A percentile compares a stretch with the other conserved stretches of the same genome.
Conservation (phyloP, 371 early-diverging fungal species). For the Mortierella sp. region DNA sequence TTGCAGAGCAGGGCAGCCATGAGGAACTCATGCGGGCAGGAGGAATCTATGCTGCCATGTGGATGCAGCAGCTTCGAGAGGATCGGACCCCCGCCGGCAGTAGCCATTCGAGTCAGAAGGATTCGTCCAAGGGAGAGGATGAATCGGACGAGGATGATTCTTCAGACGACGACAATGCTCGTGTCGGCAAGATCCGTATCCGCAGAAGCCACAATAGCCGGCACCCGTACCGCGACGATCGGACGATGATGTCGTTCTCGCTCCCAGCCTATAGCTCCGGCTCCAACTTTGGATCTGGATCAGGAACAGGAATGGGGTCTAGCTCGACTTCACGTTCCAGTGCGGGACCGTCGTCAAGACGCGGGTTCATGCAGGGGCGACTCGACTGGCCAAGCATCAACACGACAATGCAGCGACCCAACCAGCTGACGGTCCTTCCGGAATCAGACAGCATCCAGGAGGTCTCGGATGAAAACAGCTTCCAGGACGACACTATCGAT, state of each 20-base stretch:
- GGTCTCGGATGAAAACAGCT: conserved; percentile 20
- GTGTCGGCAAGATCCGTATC: conserved; percentile 24
- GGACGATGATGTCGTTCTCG: conserved; percentile 34
- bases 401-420: background rate
- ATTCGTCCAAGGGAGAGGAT: conserved; percentile 49
- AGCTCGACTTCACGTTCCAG: conserved; percentile 3
- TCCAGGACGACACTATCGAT: conserved; percentile 11
- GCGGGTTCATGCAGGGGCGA: conserved; percentile 9
- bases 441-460: conserved; percentile 23
- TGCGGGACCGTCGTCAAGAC: background rate
- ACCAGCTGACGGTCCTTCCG: conserved; percentile 9
- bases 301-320: conserved; percentile 17
- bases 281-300: conserved; percentile 13
- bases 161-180: conserved; percentile 23
- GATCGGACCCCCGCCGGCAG: conserved; percentile 48
- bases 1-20: conserved; percentile 92
- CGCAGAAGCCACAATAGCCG: conserved; percentile 27
- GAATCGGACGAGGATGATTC: conserved; percentile 43
- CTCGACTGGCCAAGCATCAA: background rate
- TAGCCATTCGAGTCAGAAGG: conserved; percentile 51
- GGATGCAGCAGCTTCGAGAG: conserved; percentile 91
- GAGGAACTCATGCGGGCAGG: conserved; percentile 75
- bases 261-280: conserved; percentile 28
- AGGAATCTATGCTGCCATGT: conserved; percentile 88
- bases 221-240: conserved; percentile 10